Evolutionary conservation across 1,139 yeast genomes (phyloP).

Genomic region (Hansenula sp.): DNA sequence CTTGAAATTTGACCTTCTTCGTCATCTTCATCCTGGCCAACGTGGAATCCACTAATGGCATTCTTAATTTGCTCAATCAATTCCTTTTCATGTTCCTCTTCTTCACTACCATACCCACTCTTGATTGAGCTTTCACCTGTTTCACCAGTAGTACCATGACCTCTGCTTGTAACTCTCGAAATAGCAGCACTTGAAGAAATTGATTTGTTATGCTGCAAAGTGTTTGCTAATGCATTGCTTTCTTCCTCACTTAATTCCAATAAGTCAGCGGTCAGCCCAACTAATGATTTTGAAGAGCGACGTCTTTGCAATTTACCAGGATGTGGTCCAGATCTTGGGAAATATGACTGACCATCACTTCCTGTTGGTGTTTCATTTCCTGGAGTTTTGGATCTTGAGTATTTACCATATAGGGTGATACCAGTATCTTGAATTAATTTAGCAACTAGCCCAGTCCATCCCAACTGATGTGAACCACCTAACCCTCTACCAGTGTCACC

Average conservation of each 20-base stretch:
- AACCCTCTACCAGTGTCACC: conserved; percentile 95
- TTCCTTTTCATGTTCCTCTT: conserved; percentile 30
- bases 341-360: conserved; percentile 22
- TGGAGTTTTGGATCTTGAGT: conserved; percentile 32
- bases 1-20: conserved; percentile 38
- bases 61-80: conserved; percentile 48
- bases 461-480: conserved; percentile 95
- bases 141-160: conserved; percentile 22
- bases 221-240: conserved; percentile 20
- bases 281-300: conserved; percentile 66
- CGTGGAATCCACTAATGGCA: conserved; percentile 46
- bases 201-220: conserved; percentile 13
- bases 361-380: conserved; percentile 21
- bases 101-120: conserved; percentile 8
- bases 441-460: conserved; percentile 95
- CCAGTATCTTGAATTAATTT: conserved; percentile 94
- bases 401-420: conserved; percentile 45
- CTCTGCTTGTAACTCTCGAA: conserved; percentile 34
- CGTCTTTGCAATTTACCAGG: conserved; percentile 58
- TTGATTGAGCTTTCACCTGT: conserved; percentile 2
- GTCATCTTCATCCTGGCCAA: conserved; percentile 33
- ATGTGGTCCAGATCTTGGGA: conserved; percentile 37
- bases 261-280: conserved; percentile 63
- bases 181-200: conserved; percentile 20
- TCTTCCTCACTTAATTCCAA: conserved; percentile 68